Conservation (phyloP, 2,329 filamentous ascomycete species). For the Biscogniauxia marginata region DNA sequence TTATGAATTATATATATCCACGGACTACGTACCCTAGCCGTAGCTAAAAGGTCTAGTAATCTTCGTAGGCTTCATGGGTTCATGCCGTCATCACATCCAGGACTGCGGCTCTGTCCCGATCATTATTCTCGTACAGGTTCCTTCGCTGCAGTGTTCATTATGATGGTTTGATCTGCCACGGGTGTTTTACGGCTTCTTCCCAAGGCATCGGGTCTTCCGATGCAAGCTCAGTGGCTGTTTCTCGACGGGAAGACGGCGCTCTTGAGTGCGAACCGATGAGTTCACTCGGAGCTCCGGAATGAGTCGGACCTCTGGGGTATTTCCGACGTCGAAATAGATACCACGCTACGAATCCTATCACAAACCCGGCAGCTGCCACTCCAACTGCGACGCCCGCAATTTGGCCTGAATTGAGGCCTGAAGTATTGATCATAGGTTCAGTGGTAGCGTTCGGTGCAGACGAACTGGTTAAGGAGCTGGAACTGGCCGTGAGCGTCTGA, state of each 20-base stretch:
- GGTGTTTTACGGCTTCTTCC: neutral
- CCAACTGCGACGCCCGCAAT: slow-evolving; percentile 13
- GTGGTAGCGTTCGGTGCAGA: neutral
- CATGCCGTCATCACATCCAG: neutral
- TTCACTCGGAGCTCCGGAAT: neutral
- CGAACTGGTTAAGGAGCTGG: neutral
- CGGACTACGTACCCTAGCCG: too few relatives aligned
- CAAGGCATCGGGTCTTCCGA: neutral
- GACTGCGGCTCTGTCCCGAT: too few relatives aligned
- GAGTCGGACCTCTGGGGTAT: neutral
- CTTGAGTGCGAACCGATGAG: too few relatives aligned
- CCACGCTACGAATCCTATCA: slow-evolving; percentile 11
- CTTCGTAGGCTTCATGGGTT: neutral
- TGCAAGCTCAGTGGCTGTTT: neutral
- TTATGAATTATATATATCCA: neutral
- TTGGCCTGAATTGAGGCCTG: slow-evolving; percentile 6
- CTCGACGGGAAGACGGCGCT: neutral
- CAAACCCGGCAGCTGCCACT: neutral
- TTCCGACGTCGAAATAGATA: slow-evolving; percentile 6
- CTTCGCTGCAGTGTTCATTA: too few relatives aligned
- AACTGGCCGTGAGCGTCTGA: neutral
- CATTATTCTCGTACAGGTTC: too few relatives aligned
- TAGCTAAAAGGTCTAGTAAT: neutral
- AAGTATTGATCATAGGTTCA: neutral
- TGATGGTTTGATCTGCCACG: neutral